Evolutionary conservation across 257 asterid genomes (phyloP).

Genomic region (Mitragyna speciosa): DNA sequence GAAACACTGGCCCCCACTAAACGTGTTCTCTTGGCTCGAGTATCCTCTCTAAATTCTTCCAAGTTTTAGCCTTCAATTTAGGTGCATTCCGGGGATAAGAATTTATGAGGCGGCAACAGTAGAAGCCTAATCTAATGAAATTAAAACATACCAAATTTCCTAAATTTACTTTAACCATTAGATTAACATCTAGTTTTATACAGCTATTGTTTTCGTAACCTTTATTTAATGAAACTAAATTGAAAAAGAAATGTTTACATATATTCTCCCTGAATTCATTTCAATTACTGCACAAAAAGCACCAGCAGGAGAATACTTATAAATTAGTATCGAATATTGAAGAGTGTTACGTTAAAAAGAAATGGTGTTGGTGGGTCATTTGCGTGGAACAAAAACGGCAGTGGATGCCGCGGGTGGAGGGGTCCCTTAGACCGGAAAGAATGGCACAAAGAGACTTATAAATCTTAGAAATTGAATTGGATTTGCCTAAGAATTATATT

Average conservation of each 20-base stretch:
- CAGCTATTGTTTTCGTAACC: too few species aligned
- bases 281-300: too few species aligned
- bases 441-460: conserved; percentile 1
- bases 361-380: background rate
- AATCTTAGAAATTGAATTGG: background rate
- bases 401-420: conserved; percentile 8
- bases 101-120: background rate
- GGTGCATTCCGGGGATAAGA: background rate
- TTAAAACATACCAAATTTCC: too few species aligned
- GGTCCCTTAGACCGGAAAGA: conserved; percentile 24
- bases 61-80: background rate
- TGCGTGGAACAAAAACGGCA: background rate
- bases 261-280: too few species aligned
- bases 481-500: background rate
- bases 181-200: too few species aligned
- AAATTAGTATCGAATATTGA: background rate
- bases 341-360: background rate
- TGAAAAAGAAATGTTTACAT: too few species aligned
- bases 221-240: too few species aligned
- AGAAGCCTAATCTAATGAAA: background rate
- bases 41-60: conserved; percentile 16
- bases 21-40: conserved; percentile 38
- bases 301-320: too few species aligned
- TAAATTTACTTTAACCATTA: background rate
- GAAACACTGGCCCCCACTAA: conserved; percentile 32